Percentiles rank a stretch among this genome's conserved stretches.
Evolutionary conservation across 371 early-diverging fungal genomes (phyloP).

Genomic region (Rhizopus stolonifer): DNA sequence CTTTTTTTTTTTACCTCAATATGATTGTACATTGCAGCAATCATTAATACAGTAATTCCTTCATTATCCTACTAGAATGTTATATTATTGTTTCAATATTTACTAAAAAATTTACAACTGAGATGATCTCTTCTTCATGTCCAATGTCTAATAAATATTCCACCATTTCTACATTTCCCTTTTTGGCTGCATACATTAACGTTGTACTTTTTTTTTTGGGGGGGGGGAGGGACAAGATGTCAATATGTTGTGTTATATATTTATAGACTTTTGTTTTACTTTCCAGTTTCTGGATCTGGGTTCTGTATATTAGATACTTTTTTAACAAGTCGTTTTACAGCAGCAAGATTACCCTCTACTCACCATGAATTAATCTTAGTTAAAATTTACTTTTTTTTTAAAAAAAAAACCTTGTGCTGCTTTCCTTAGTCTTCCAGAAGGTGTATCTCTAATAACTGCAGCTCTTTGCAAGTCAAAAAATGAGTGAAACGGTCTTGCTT

Average conservation of each 20-base stretch:
- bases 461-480: conserved; percentile 49
- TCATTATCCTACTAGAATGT: conserved; percentile 40
- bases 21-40: conserved; percentile 49
- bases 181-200: conserved; percentile 46
- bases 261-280: conserved; percentile 19
- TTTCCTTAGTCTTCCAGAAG: conserved; percentile 39
- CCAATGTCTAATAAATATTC: conserved; percentile 41
- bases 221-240: too few species aligned
- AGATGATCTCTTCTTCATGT: conserved; percentile 54
- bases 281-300: conserved; percentile 51
- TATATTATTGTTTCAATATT: not conserved
- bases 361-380: too few species aligned
- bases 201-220: too few species aligned
- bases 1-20: conserved; percentile 37
- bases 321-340: conserved; percentile 44
- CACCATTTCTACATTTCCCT: conserved; percentile 47
- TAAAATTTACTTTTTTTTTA: not conserved
- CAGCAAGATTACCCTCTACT: conserved; percentile 53
- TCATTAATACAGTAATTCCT: conserved; percentile 51
- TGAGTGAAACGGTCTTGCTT: conserved; percentile 18
- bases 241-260: too few species aligned
- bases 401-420: conserved; percentile 40
- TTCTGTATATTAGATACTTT: conserved; percentile 50
- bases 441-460: conserved; percentile 42
- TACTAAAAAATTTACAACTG: conserved; percentile 31